Conservation (phyloP, 805 yeast genomes). For the Cyberlindnera misumaiensis region DNA sequence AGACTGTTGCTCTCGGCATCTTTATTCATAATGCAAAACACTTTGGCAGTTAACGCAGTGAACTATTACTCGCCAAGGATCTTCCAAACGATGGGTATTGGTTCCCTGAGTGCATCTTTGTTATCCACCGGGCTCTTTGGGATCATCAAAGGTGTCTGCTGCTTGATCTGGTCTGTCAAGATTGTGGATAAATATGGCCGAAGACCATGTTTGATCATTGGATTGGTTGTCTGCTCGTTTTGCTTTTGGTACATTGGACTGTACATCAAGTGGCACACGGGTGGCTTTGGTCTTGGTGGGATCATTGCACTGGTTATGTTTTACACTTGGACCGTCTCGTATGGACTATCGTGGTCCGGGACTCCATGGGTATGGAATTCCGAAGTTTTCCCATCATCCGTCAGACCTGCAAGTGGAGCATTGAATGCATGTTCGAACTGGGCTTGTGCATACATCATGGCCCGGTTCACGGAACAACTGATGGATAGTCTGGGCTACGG, state of each 20-base stretch:
- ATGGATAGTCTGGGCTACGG: slow-evolving; percentile 11
- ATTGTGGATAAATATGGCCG: slow-evolving; percentile 16
- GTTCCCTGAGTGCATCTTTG: slow-evolving; percentile 35
- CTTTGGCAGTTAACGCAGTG: slow-evolving; percentile 43
- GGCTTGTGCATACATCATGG: slow-evolving; percentile 17
- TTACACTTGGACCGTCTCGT: slow-evolving; percentile 15
- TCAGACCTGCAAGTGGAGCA: slow-evolving; percentile 8
- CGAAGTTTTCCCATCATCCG: slow-evolving; percentile 12
- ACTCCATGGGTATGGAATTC: slow-evolving; percentile 18
- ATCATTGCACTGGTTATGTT: slow-evolving; percentile 11
- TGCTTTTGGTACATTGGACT: slow-evolving; percentile 16
- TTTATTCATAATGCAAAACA: slow-evolving; percentile 36
- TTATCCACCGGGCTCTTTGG: slow-evolving; percentile 50
- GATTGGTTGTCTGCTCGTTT: slow-evolving; percentile 7
- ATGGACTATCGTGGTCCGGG: slow-evolving; percentile 13
- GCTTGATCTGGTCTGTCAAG: slow-evolving; percentile 8
- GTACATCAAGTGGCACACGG: slow-evolving; percentile 6
- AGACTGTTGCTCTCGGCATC: slow-evolving; percentile 33
- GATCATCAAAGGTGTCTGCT: slow-evolving; percentile 30
- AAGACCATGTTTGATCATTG: slow-evolving; percentile 9
- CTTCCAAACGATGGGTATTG: slow-evolving; percentile 41
- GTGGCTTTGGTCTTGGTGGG: slow-evolving; percentile 5
- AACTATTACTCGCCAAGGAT: slow-evolving; percentile 48
- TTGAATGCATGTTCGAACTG: slow-evolving; percentile 13
- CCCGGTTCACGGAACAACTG: slow-evolving; percentile 14